A percentile compares a stretch with the other conserved stretches of the same genome.
These are phyloP conservation scores for Epichloe sibirici DNA, from an alignment of 2,329 filamentous ascomycete genomes.

Conservation along the genomic window DNA sequence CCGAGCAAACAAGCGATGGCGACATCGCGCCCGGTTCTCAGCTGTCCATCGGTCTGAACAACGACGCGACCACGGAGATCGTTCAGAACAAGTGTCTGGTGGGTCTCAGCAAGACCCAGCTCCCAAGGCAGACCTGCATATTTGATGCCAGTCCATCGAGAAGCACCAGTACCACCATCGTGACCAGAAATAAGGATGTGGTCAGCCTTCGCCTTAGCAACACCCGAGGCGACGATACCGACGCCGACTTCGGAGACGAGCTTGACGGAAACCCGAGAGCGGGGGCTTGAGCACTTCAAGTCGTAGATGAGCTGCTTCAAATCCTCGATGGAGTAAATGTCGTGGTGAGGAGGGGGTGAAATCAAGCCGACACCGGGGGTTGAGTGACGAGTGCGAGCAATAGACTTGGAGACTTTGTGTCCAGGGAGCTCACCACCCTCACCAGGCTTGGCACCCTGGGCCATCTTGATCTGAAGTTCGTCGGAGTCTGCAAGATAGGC, in stretches of 20 bases:
- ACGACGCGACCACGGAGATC: constrained; percentile 91
- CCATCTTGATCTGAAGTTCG: constrained; percentile 98
- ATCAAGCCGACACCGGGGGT: constrained; percentile 94
- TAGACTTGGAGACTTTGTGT: constrained; percentile 90
- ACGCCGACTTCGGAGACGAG: constrained; percentile 95
- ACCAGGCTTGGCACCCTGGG: constrained; percentile 92
- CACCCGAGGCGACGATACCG: constrained; percentile 93
- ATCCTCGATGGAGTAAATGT: constrained; percentile 98
- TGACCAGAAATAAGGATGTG: constrained; percentile 96
- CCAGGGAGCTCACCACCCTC: constrained; percentile 95
- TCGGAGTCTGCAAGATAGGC: constrained; percentile 91
- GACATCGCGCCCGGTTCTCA: constrained; percentile 84
- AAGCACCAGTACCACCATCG: constrained; percentile 92
- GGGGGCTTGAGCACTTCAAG: constrained; percentile 89
- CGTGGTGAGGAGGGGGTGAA: constrained; percentile 90
- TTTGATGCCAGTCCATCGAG: constrained; percentile 97
- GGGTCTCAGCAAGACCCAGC: constrained; percentile 88
- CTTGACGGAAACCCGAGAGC: constrained; percentile 88
- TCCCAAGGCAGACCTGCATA: constrained; percentile 97
- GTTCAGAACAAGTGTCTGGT: constrained; percentile 91
- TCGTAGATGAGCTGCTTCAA: constrained; percentile 97
- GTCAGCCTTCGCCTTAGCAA: constrained; percentile 93
- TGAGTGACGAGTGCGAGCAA: constrained; percentile 88
- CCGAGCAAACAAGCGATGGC: constrained; percentile 89
- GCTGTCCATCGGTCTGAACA: constrained; percentile 90